Percentiles rank a stretch among this genome's conserved stretches.
Conservation (phyloP, 2,329 filamentous ascomycete genomes). For the Verticillium longisporum region DNA sequence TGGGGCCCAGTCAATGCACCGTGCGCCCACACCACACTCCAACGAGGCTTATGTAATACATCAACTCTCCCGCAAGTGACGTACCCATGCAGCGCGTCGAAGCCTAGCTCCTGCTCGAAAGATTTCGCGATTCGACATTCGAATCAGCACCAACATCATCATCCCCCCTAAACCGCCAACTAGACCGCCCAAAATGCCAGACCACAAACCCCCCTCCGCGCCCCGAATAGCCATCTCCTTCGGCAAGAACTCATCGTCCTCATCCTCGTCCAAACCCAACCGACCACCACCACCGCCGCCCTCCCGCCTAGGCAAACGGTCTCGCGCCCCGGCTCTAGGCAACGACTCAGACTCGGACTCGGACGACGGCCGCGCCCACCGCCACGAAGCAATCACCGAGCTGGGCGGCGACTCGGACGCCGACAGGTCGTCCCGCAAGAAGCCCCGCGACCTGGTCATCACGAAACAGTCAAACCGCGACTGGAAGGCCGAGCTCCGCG, state of each 20-base stretch:
- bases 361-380: constrained; percentile 22
- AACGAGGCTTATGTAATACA: neutral
- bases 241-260: constrained; percentile 1
- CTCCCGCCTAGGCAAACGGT: constrained; percentile 41
- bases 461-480: constrained; percentile 51
- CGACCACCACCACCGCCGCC: constrained; percentile 18
- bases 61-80: neutral
- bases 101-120: neutral
- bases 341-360: constrained; percentile 36
- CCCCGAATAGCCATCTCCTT: constrained; percentile 12
- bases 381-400: constrained; percentile 41
- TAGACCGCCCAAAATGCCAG: constrained; percentile 5
- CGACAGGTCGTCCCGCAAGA: constrained; percentile 15
- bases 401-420: constrained; percentile 38
- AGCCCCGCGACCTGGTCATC: constrained; percentile 44
- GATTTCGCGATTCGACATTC: neutral
- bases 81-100: neutral
- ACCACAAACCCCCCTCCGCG: constrained; percentile 3
- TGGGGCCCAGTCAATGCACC: neutral
- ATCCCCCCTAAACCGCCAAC: neutral
- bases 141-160: neutral
- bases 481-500: constrained; percentile 51
- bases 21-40: neutral
- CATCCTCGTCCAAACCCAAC: neutral
- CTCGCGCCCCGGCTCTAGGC: constrained; percentile 33